Evolutionary conservation across 305 asterid genomes (phyloP).

Genomic region (Solanum hybrid): DNA sequence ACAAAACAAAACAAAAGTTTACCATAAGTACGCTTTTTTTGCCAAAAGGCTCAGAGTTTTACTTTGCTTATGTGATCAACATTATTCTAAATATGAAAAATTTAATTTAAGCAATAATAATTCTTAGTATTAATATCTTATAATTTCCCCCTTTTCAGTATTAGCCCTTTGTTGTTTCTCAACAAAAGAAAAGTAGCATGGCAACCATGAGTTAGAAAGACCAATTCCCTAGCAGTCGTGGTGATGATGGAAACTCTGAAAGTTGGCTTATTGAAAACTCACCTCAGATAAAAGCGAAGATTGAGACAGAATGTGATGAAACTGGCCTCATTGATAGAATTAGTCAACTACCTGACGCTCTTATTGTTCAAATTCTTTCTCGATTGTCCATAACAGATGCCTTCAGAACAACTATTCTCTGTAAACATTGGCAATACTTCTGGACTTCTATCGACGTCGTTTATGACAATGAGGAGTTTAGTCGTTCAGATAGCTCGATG

Average conservation of each 20-base stretch:
- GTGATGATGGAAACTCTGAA: neutral
- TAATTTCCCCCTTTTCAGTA: neutral
- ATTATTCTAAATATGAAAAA: too few relatives aligned
- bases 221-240: neutral
- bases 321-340: neutral
- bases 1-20: neutral
- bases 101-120: too few relatives aligned
- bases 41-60: neutral
- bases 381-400: neutral
- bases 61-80: neutral
- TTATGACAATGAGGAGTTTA: neutral
- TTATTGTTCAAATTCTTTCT: neutral
- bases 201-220: neutral
- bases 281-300: neutral
- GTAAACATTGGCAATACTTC: neutral
- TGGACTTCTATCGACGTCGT: neutral
- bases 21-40: neutral
- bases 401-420: neutral
- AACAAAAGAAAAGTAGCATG: neutral
- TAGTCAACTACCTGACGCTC: neutral
- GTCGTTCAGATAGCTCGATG: neutral
- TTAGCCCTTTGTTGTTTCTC: neutral
- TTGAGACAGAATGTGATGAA: neutral
- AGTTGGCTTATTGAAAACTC: neutral
- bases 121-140: too few relatives aligned